Evolutionary conservation across 2,329 filamentous ascomycete species (phyloP).

Genomic region (Cladosporium sp.): DNA sequence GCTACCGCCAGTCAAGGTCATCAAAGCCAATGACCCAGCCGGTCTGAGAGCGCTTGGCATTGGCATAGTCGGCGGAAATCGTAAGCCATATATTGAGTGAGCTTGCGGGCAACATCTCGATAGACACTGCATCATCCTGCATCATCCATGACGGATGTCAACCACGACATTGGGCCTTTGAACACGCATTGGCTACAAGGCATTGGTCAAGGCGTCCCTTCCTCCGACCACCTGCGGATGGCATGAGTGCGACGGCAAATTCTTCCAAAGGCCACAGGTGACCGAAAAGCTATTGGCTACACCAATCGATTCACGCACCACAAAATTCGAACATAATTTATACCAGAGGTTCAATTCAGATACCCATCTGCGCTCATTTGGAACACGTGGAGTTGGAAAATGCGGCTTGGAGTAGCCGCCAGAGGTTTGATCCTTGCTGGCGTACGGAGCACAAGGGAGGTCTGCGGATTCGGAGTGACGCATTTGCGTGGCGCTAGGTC

Average conservation of each 20-base stretch:
- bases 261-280: no score
- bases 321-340: not conserved
- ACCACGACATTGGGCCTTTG: no score
- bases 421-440: not conserved
- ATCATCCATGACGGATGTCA: no score
- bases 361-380: conserved; percentile 1
- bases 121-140: not conserved
- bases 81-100: conserved; percentile 65
- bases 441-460: not conserved
- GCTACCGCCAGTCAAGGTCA: conserved; percentile 79
- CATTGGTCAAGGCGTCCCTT: no score
- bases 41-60: conserved; percentile 59
- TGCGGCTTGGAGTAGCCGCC: not conserved
- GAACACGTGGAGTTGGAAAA: not conserved
- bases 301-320: not conserved
- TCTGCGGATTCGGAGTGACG: not conserved
- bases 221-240: no score
- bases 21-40: conserved; percentile 69
- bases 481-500: not conserved
- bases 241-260: no score
- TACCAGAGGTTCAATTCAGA: not conserved
- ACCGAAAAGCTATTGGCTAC: not conserved
- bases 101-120: not conserved
- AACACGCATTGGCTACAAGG: no score
- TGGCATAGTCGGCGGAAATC: conserved; percentile 57